Base-by-base conservation (phyloP, 2,329 filamentous ascomycete species). In the Venturiaceae sp. region DNA sequence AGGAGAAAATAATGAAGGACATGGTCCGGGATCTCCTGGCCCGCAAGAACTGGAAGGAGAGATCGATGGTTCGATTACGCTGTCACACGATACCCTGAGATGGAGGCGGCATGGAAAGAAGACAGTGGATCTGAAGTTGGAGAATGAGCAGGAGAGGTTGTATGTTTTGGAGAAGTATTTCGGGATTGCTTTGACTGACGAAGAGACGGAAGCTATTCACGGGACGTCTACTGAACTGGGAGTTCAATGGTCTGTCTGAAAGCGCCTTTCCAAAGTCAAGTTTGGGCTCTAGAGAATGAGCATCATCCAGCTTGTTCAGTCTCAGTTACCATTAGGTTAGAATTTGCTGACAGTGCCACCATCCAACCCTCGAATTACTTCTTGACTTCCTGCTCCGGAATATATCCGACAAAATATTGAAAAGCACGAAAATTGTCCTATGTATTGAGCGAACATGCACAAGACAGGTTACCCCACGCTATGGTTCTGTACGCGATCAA, bases 61-160 rank as follows among this genome's bases (percentile, higher is more conserved):
- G 62, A 59, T 75, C 54, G 60, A 69, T 1, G 73, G 71, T 16
- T 70, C 68, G 3, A 70, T 71, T 33, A 74, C 69, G 3, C 54
- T 80, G 41, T 71, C 76, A 44, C 70, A 75, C 36, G 72, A 74
- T 0, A 65, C 71, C 9, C 71, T 79, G n/a, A 77, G 77, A 61
- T 70, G 72, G 69, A 74, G 75, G 39, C 65, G 76, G 21, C 66
- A 72, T 23, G 76, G 75, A 1, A 67, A 71, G 60, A 76, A 74
- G 23, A 68, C 71, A 47, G 66, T 71, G 37, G 65, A 75, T 26
- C 65, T 73, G 34, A 65, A 70, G 14, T 72, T 76, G 53, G 63
- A 70, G 56, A 73, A 67, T 3, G 75, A 80, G 57, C 66, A 71
- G 28, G 74, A 76, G 26, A 69, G 75, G 33, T 26, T 78, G n/a